Evolutionary conservation across 2,329 filamentous ascomycete genomes (phyloP).

Genomic region (Colletotrichum sidae): DNA sequence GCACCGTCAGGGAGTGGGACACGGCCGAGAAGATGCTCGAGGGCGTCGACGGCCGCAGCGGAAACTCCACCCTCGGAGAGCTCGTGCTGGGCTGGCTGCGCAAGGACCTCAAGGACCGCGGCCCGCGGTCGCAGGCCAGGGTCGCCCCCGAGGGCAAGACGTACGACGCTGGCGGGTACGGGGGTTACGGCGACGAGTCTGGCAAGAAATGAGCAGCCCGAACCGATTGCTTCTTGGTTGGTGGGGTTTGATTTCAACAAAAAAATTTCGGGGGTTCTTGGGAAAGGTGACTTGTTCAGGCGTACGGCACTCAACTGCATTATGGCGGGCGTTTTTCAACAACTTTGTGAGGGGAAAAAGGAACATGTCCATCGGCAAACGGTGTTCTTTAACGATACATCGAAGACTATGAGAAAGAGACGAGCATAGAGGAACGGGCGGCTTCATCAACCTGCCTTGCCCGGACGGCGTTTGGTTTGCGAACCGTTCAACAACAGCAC

Average conservation of each 20-base stretch:
- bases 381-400: constrained; percentile 23
- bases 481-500: constrained; percentile 35
- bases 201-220: constrained; percentile 42
- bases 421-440: neutral
- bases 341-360: constrained; percentile 3
- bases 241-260: constrained; percentile 13
- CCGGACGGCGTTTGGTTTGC: constrained; percentile 35
- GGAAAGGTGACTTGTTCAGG: neutral
- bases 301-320: constrained; percentile 36
- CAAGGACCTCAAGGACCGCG: constrained; percentile 81
- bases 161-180: constrained; percentile 65
- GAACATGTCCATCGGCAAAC: constrained; percentile 5
- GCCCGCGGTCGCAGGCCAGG: constrained; percentile 74
- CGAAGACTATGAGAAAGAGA: neutral
- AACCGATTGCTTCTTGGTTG: neutral
- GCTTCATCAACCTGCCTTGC: constrained; percentile 36
- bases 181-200: constrained; percentile 68
- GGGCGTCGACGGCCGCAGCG: constrained; percentile 58
- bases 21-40: constrained; percentile 76
- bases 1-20: constrained; percentile 89
- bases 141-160: constrained; percentile 72
- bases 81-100: constrained; percentile 89
- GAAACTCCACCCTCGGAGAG: constrained; percentile 88
- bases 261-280: neutral
- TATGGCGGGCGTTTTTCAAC: constrained; percentile 26